phyloP scores from a whole-genome alignment of 225 moss, liverwort and hornwort species.

The Polytrichum commune region DNA sequence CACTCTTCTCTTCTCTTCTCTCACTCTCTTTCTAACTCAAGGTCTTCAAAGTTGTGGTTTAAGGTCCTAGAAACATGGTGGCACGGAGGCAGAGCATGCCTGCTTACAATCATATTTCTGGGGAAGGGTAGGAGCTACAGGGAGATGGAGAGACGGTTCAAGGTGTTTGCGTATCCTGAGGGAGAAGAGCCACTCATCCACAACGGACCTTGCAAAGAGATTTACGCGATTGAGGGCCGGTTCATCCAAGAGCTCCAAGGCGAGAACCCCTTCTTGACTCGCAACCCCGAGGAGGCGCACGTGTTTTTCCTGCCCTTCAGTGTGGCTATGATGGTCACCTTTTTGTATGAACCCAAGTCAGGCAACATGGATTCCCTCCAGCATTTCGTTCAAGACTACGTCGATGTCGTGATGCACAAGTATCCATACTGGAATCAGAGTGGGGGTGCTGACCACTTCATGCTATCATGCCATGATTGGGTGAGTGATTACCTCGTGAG shows the following conservation, averaged over 20 bases:
- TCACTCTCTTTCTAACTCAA: too few relatives aligned
- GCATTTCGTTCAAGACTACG: conserved; percentile 79
- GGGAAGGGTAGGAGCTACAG: conserved; percentile 62
- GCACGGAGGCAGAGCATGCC: too few relatives aligned
- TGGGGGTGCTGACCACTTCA: conserved; percentile 88
- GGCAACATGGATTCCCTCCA: conserved; percentile 80
- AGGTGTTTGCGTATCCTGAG: conserved; percentile 69
- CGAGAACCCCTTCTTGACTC: conserved; percentile 66
- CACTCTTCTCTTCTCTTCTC: too few relatives aligned
- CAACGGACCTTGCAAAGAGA: conserved; percentile 92
- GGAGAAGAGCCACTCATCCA: conserved; percentile 95
- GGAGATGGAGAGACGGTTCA: conserved; percentile 92
- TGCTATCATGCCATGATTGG: conserved; percentile 99
- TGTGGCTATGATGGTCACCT: conserved; percentile 95
- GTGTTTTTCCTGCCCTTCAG: conserved; percentile 93
- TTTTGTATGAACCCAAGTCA: conserved; percentile 62
- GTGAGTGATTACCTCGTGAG: conserved; percentile 25
- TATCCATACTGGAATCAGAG: conserved; percentile 84
- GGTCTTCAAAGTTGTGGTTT: too few relatives aligned
- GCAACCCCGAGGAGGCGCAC: conserved; percentile 67
- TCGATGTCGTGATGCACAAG: conserved; percentile 61
- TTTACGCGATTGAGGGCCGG: conserved; percentile 86
- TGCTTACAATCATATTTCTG: conserved; percentile 4
- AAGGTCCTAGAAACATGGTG: too few relatives aligned
- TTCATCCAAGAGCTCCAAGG: conserved; percentile 94